These are phyloP conservation scores for Fusarium domesticum DNA, from an alignment of 2,329 filamentous ascomycete species.

Conservation along the genomic window DNA sequence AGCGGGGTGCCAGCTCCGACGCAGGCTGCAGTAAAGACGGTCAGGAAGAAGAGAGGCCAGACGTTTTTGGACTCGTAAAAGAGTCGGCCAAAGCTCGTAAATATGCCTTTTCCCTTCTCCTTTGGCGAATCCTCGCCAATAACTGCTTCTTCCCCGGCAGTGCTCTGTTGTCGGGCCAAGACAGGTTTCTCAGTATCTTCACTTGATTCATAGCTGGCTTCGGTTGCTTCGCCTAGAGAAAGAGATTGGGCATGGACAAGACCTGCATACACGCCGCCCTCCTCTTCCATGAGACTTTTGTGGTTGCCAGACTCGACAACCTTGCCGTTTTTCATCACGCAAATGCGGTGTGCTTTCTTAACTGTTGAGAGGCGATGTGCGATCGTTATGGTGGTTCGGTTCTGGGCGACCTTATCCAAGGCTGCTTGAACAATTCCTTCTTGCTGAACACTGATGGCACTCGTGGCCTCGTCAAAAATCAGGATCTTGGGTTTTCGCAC, in stretches of 20 bases:
- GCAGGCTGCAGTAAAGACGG: constrained; percentile 45
- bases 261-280: constrained; percentile 62
- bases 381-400: constrained; percentile 69
- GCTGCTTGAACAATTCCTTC: constrained; percentile 63
- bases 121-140: constrained; percentile 19
- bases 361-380: constrained; percentile 74
- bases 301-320: constrained; percentile 75
- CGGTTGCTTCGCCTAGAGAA: constrained; percentile 48
- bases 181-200: constrained; percentile 42
- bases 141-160: constrained; percentile 36
- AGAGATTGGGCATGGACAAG: constrained; percentile 64
- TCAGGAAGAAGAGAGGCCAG: constrained; percentile 50
- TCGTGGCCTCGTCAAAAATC: constrained; percentile 76
- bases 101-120: constrained; percentile 41
- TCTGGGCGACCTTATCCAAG: constrained; percentile 57
- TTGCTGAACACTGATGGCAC: constrained; percentile 55
- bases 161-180: constrained; percentile 46
- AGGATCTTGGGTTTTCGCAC: constrained; percentile 68
- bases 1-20: constrained; percentile 46
- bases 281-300: constrained; percentile 60
- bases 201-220: constrained; percentile 33
- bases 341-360: constrained; percentile 73
- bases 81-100: constrained; percentile 54
- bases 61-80: constrained; percentile 54
- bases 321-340: constrained; percentile 69